Base-by-base conservation (phyloP, 768 basidiomycete species). In the Tylopilus subfusipes region DNA sequence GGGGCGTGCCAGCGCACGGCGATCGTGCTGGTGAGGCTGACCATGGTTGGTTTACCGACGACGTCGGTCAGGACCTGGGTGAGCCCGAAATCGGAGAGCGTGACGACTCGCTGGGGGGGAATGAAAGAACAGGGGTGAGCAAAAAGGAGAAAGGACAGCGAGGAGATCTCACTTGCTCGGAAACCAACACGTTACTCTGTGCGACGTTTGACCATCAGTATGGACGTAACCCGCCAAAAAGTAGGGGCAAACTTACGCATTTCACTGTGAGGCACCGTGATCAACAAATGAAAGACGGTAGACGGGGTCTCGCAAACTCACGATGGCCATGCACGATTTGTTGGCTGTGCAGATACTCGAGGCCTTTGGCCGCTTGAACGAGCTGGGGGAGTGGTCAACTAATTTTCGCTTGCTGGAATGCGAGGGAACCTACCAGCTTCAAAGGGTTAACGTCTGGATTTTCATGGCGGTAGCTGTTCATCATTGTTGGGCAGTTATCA, bases 21-120 rank as follows among this genome's bases (percentile, higher is more conserved):
- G 11, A 76, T 75, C 5, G 74, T 74, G 30, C 46, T 61, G 1
- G 81, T 79, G 48, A 84, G 67, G 4, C 76, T 78, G n/a, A 70
- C 63, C 25, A 79, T 76, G 31, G 75, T 74, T 25, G 72, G 63
- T 53, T 67, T 77, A 52, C 81, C 81, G 1, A 81, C 78, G 27
- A 84, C 75, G 40, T 83, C 82, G 54, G 79, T 79, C 34, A 85
- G 76, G 27, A 84, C 71, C 61, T 81, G 83, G 18, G 84, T 79
- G 71, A 85, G 79, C 40, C 83, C 83, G 63, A 86, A 85, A 59
- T 86, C 84, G 55, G 80, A 81, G 14, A 86, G 79, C 30, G 79
- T 73, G 24, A 83, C 78, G 56, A 79, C 71, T 13, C 75, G 78
- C 83, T 84, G 48, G 6, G 54, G 9, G 18, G 38, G 22, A 25